Percentiles rank a stretch among this genome's conserved stretches.
Evolutionary conservation across 192 early-diverging fungal genomes (phyloP).

Genomic region (Linnemannia zychae): DNA sequence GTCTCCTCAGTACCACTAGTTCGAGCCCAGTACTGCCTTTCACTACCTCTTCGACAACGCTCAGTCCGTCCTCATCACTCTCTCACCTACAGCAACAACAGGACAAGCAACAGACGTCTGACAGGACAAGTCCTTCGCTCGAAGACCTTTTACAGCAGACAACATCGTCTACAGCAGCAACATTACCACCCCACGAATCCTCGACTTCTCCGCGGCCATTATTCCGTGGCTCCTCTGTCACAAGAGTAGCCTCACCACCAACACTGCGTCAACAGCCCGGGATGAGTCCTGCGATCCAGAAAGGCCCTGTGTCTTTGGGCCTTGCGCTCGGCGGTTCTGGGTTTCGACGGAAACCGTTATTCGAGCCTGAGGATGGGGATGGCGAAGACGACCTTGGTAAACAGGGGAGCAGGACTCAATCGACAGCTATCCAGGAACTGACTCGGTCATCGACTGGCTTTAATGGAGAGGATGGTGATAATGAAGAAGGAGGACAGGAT

Average conservation of each 20-base stretch:
- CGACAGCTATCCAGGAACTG: constrained; percentile 12
- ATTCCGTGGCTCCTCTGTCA: neutral
- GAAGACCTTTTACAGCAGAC: neutral
- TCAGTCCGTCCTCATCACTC: neutral
- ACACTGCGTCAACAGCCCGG: constrained; percentile 23
- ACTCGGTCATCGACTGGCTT: constrained; percentile 6
- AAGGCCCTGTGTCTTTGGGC: constrained; percentile 30
- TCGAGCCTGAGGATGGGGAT: constrained; percentile 37
- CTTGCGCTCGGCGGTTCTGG: constrained; percentile 51
- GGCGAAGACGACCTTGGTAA: neutral
- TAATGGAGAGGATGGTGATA: neutral
- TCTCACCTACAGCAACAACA: neutral
- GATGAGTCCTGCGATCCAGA: constrained; percentile 52
- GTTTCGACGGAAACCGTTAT: constrained; percentile 46
- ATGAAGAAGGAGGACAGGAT: neutral
- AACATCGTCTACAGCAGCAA: neutral
- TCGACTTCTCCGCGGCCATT: neutral
- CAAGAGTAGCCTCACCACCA: neutral
- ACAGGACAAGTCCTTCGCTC: neutral
- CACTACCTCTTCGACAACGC: neutral
- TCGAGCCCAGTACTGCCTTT: neutral
- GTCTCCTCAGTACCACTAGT: no score
- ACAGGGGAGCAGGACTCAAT: neutral
- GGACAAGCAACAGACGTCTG: constrained; percentile 1
- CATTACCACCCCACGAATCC: neutral